Evolutionary conservation across 768 basidiomycete species (phyloP).

Genomic region (Kwoniella europaea): DNA sequence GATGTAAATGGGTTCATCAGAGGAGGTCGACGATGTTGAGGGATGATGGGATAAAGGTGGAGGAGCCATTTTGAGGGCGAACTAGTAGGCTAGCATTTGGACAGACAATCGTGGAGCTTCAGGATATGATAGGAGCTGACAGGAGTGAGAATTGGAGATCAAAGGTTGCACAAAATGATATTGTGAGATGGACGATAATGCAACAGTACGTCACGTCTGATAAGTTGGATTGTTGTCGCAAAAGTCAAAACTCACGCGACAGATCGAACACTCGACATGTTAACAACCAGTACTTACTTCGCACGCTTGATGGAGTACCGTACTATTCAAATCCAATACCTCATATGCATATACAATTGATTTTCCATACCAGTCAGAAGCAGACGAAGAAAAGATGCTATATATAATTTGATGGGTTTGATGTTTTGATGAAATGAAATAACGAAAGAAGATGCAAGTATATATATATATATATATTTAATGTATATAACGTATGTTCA

Average conservation of each 20-base stretch:
- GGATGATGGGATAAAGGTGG: not conserved
- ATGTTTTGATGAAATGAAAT: not conserved
- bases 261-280: too few species aligned
- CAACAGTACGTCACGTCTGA: too few species aligned
- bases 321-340: not conserved
- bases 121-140: too few species aligned
- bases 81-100: not conserved
- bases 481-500: not conserved
- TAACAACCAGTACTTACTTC: too few species aligned
- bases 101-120: not conserved
- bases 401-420: not conserved
- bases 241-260: too few species aligned
- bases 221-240: too few species aligned
- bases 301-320: too few species aligned
- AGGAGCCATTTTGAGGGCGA: not conserved
- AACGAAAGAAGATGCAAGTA: not conserved
- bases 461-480: not conserved
- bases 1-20: constrained; percentile 19
- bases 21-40: constrained; percentile 14
- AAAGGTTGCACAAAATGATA: too few species aligned
- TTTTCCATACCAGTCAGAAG: not conserved
- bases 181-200: too few species aligned
- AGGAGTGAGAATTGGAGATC: too few species aligned
- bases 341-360: not conserved
- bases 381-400: not conserved